Base-by-base conservation (phyloP, 768 basidiomycete species). In the Termitomyces sp. region DNA sequence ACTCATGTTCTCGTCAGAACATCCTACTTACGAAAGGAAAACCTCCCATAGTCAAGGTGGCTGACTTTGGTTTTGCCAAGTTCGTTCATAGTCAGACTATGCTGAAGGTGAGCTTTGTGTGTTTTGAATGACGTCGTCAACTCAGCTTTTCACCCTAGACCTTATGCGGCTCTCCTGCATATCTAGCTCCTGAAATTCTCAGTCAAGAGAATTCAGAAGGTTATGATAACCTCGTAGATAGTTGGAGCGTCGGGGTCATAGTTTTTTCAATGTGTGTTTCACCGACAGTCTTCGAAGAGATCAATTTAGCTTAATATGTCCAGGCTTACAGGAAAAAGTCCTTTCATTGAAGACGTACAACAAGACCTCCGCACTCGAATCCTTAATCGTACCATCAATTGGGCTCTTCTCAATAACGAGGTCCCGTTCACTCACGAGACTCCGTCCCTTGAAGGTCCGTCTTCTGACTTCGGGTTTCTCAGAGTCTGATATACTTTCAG, bases 1-100 rank as follows among this genome's bases (percentile, higher is more conserved):
- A 39, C 29, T 9, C n/a, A 20, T 10, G 18, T n/a, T 29, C 12
- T 7, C 5, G 27, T 32, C 58, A 91, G 87, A 95, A 96, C 62
- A 84, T 95, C 5, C 79, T 96, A 1, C 71, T 97, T 27, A 94
- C 92, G 2, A 74, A 67, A 5, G 80, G 85, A 37, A 62, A 76
- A 1, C 89, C 88, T 0, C 90, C 89, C 0, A 69, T 74, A 0
- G 84, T 92, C 63, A 98, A 98, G 67, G 87, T 98, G 13, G 95
- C 96, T 2, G 96, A 98, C 69, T 99, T 97, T 68, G 96, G 96
- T 4, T 81, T 98, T 8, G 94, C 96, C 1, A 99, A 98, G 70
- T 84, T 88, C 22, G 85, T 92, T 29, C 85, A 92, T 61, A 85
- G 84, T 60, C 68, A 82, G 61, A 92, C 90, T 0, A 87, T 88